Conservation (phyloP, 805 yeast genomes). For the Ogataea pini region DNA sequence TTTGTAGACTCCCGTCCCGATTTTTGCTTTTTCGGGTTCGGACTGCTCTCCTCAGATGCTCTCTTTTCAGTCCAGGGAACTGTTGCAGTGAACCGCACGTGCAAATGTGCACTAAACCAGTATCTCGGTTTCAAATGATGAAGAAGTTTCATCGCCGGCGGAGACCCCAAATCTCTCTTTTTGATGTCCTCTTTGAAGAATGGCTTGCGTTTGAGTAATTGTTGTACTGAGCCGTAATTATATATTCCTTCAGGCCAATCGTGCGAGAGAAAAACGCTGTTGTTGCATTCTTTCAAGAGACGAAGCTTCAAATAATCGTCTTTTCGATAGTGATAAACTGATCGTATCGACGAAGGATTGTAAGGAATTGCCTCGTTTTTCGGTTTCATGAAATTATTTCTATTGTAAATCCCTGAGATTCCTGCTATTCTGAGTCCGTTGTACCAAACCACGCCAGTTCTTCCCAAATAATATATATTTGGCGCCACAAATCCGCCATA, state of each 20-base stretch:
- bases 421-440: slow-evolving; percentile 80
- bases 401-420: slow-evolving; percentile 78
- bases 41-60: neutral
- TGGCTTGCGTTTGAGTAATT: slow-evolving; percentile 59
- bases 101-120: slow-evolving; percentile 93
- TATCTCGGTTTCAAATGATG: slow-evolving; percentile 55
- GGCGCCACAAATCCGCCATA: slow-evolving; percentile 95
- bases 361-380: slow-evolving; percentile 52
- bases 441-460: slow-evolving; percentile 69
- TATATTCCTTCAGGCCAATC: slow-evolving; percentile 93
- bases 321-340: slow-evolving; percentile 74
- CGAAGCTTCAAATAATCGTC: slow-evolving; percentile 59
- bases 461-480: slow-evolving; percentile 82
- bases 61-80: slow-evolving; percentile 33
- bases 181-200: slow-evolving; percentile 66
- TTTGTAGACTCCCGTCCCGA: slow-evolving; percentile 15
- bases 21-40: neutral
- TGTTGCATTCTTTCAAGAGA: slow-evolving; percentile 33
- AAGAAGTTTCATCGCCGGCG: slow-evolving; percentile 59
- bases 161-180: slow-evolving; percentile 67
- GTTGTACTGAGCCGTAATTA: slow-evolving; percentile 56
- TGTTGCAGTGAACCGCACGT: slow-evolving; percentile 65
- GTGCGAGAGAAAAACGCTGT: slow-evolving; percentile 70
- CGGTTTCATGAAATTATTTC: slow-evolving; percentile 44
- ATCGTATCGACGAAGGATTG: slow-evolving; percentile 45